A percentile compares a stretch with the other conserved stretches of the same genome.
phyloP scores from a whole-genome alignment of 2,329 filamentous ascomycete species.

The Verruconis gallopava region DNA sequence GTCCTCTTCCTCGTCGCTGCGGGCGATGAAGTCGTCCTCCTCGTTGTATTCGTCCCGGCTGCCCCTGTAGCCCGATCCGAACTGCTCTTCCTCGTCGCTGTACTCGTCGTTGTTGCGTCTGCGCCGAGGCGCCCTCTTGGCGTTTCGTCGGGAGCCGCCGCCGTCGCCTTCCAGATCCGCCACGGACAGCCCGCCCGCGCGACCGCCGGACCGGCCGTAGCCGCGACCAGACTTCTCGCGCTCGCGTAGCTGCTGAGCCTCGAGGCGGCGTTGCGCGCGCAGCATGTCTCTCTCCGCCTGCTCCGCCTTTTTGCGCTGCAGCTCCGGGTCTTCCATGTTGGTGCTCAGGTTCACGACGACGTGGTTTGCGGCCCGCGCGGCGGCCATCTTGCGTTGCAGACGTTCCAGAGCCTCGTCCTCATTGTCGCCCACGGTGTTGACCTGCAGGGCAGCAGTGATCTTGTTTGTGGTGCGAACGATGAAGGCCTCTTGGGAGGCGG shows the following conservation, averaged over 20 bases:
- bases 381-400: slow-evolving; percentile 54
- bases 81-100: slow-evolving; percentile 61
- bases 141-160: slow-evolving; percentile 25
- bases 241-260: slow-evolving; percentile 53
- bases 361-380: slow-evolving; percentile 42
- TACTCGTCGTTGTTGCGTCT: slow-evolving; percentile 27
- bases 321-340: slow-evolving; percentile 60
- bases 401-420: slow-evolving; percentile 60
- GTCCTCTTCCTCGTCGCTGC: slow-evolving; percentile 55
- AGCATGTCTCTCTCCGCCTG: slow-evolving; percentile 60
- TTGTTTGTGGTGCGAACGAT: slow-evolving; percentile 63
- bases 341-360: slow-evolving; percentile 43
- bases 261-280: slow-evolving; percentile 51
- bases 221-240: slow-evolving; percentile 41
- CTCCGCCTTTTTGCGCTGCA: slow-evolving; percentile 62
- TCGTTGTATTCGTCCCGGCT: slow-evolving; percentile 66
- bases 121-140: slow-evolving; percentile 6
- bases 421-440: slow-evolving; percentile 50
- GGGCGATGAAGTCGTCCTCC: slow-evolving; percentile 66
- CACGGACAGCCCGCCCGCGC: slow-evolving; percentile 48
- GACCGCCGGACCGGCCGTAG: slow-evolving; percentile 33
- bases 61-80: slow-evolving; percentile 40
- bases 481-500: slow-evolving; percentile 54
- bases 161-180: slow-evolving; percentile 55
- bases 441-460: slow-evolving; percentile 57